These are phyloP conservation scores for Aspergillus fructus DNA, from an alignment of 2,329 filamentous ascomycete species.

Conservation along the genomic window DNA sequence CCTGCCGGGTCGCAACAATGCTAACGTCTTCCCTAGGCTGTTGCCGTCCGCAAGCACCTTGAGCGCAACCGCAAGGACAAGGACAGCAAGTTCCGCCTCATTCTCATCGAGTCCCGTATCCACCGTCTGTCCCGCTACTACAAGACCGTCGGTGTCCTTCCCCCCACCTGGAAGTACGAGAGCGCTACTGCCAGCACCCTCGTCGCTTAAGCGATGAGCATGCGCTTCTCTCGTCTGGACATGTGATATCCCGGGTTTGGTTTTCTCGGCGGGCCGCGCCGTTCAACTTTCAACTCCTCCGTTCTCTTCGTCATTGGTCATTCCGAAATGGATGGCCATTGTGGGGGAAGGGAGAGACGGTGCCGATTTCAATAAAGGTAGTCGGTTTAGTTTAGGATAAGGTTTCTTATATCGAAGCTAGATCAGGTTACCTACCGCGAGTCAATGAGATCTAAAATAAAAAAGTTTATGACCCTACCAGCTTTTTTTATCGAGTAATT, in stretches of 20 bases:
- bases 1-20: not conserved
- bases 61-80: conserved; percentile 99
- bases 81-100: conserved; percentile 99
- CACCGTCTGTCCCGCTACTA: conserved; percentile 99
- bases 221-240: not conserved
- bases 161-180: conserved; percentile 99
- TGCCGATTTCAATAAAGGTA: not conserved
- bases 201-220: conserved; percentile 66
- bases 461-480: not conserved
- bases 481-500: not conserved
- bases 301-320: not conserved
- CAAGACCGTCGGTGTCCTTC: conserved; percentile 83
- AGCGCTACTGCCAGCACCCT: conserved; percentile 92
- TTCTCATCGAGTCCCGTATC: conserved; percentile 99
- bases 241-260: not conserved
- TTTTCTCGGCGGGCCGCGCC: not conserved
- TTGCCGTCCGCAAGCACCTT: conserved; percentile 99
- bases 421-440: not conserved
- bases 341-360: not conserved
- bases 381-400: not conserved
- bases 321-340: conserved; percentile 2
- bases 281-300: not conserved
- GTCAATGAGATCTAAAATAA: conserved; percentile 8
- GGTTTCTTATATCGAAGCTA: not conserved
- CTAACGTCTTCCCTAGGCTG: conserved; percentile 60